A percentile compares a stretch with the other conserved stretches of the same genome.
phyloP scores from a whole-genome alignment of 2,329 filamentous ascomycete genomes.

The Hymenoscyphus linearis region DNA sequence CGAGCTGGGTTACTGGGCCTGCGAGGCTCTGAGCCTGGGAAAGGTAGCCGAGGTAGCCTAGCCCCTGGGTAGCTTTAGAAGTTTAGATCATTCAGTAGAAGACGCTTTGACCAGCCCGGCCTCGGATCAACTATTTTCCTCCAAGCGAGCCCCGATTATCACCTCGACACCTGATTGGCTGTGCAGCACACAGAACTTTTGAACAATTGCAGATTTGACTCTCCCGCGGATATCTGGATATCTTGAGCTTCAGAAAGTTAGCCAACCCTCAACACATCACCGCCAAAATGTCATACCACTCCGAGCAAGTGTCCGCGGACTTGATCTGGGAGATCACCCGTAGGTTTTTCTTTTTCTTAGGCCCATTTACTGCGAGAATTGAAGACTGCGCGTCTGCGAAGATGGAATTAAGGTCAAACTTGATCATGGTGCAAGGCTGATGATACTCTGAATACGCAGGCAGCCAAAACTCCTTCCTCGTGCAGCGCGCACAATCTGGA shows the following conservation, averaged over 20 bases:
- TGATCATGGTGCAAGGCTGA: conserved; percentile 10
- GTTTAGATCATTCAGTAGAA: not conserved
- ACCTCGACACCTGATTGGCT: conserved; percentile 14
- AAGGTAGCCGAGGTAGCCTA: no score
- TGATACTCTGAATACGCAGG: conserved; percentile 46
- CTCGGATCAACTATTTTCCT: not conserved
- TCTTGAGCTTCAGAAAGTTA: conserved; percentile 11
- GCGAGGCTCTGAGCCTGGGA: no score
- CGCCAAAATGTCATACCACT: conserved; percentile 42
- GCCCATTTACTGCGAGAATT: not conserved
- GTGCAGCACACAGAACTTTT: conserved; percentile 7
- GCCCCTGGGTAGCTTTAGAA: no score
- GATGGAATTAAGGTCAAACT: conserved; percentile 1
- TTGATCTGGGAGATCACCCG: conserved; percentile 93
- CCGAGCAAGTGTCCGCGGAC: conserved; percentile 78
- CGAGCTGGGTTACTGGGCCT: no score
- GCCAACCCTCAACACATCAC: conserved; percentile 14
- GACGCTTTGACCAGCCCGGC: not conserved
- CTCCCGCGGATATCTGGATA: conserved; percentile 10
- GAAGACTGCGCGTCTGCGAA: not conserved
- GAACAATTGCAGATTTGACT: conserved; percentile 8
- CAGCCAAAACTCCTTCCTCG: conserved; percentile 82
- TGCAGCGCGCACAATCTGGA: conserved; percentile 78
- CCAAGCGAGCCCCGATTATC: not conserved
- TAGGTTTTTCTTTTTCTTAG: conserved; percentile 49